phyloP scores from a whole-genome alignment of 805 yeast species.

The Wickerhamiella siamensis region DNA sequence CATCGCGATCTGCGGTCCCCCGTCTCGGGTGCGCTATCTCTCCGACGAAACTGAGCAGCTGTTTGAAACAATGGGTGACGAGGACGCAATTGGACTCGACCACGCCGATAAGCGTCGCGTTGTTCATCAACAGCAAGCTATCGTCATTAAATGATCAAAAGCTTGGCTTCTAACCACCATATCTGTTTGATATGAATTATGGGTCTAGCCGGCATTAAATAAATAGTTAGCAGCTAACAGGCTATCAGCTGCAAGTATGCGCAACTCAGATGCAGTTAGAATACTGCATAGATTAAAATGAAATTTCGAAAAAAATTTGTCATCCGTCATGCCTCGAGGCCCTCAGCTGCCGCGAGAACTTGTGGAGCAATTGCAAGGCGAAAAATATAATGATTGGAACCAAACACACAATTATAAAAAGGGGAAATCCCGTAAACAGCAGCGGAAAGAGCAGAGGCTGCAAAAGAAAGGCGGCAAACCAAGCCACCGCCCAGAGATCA shows the following conservation, averaged over 20 bases:
- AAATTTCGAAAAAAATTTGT: background rate
- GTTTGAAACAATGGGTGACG: constrained; percentile 37
- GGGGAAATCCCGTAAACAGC: constrained; percentile 13
- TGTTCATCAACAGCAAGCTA: constrained; percentile 11
- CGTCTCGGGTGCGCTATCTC: constrained; percentile 21
- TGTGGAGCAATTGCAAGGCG: constrained; percentile 9
- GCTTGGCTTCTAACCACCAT: background rate
- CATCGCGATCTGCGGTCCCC: constrained; percentile 37
- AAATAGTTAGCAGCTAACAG: too few species aligned
- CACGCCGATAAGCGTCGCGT: constrained; percentile 54
- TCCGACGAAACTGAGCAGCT: constrained; percentile 43
- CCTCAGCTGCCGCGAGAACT: constrained; percentile 13
- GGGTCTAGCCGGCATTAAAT: too few species aligned
- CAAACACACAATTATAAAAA: constrained; percentile 12
- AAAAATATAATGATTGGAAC: constrained; percentile 13
- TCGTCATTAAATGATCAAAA: constrained; percentile 19
- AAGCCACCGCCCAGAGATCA: constrained; percentile 8
- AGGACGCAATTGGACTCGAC: constrained; percentile 60
- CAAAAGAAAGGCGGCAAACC: constrained; percentile 6
- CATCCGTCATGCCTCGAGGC: constrained; percentile 5
- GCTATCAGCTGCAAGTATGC: too few species aligned
- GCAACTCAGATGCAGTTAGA: too few species aligned
- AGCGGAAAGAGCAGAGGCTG: constrained; percentile 14
- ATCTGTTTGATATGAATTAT: background rate
- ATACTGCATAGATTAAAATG: background rate